Base-by-base conservation (phyloP, 345 rosid genomes). In the Salix suchowensis region DNA sequence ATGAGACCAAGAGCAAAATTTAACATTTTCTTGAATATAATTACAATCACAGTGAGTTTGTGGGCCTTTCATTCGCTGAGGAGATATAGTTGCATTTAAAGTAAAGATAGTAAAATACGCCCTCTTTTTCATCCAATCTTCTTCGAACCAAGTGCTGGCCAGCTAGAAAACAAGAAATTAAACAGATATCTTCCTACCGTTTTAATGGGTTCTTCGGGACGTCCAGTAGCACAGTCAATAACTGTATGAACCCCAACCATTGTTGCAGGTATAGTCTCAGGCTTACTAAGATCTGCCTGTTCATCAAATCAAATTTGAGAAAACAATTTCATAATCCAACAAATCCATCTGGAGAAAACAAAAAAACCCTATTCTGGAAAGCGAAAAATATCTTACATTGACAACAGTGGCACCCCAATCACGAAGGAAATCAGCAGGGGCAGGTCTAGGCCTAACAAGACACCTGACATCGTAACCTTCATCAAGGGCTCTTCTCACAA, bases 341-440 rank as follows among this genome's bases (percentile, higher is more conserved):
- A 8, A 46, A 70, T 14, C 10, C 28, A 6, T 24, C 65, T 24
- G 23, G 24, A 21, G 54, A 2, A 40, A 9, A 60, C 4, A 50
- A 30, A 8, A 34, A 18, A 18, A 70, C 3, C 9, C 19, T 48
- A 26, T 3, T 13, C 14, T 24, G 9, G 14, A 36, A 8, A n/a
- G 37, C 48, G 3, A 24, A 54, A 40, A 23, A 32, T n/a, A 40
- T 13, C 36, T 58, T 83, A 93, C 99, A 82, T 91, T 96, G 76
- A 93, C 98, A 69, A 96, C 98, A 15, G 85, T 96, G 54, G 99
- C 98, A 19, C 97, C 97, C 99, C 98, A 96, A 79, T 93, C 99
- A 30, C 98, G 93, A 70, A 93, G 94, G 72, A 96, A 96, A 60
- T 96, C 98, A 10, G 98, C 97, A 1, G 97, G 96, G 60, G 98